Evolutionary conservation across 2,329 filamentous ascomycete species (phyloP), one percentile per base, ranked within the genome.

Genomic region (Exophiala viscosa): DNA sequence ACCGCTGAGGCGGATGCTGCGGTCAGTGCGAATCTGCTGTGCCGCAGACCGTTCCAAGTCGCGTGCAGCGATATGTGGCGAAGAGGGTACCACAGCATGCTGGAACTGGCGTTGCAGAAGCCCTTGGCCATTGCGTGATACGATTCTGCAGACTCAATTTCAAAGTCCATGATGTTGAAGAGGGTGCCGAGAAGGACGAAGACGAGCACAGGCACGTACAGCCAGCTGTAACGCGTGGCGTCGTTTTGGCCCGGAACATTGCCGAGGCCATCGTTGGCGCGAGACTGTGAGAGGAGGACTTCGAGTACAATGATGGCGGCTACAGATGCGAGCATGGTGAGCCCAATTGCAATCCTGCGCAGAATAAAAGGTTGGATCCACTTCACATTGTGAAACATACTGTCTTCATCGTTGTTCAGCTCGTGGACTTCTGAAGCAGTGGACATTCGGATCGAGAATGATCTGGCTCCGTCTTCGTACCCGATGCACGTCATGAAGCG

Each of bases 201-300:
- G 5, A 60, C 46, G 10, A 60, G 28, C 5, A 57, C 52, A 59
- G 50, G 66, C 9, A 66, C 57, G 33, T 67, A 67, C 6, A 57
- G 45, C 56, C 56, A 59, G n/a, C 46, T 50, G 33, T 59, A 59
- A 34, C 56, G 50, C 3, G 45, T 59, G n/a, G 45, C 41, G 20
- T 15, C 15, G 36, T 45, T n/a, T 48, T 20, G 11, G 43, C 46
- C 7, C 43, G 31, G 8, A 5, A 59, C 56, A 23, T 5, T 54
- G 8, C 45, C 56, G 11, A 59, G 46, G 28, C 56, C 56, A 15
- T 57, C 34, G 23, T 59, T 39, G 17, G 31, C 46, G 32, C 45
- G 49, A 10, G 56, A 59, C 34, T 48, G 35, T 11, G 53, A 55
- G n/a, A 53, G 35, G 10, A 59, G 33, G 15, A 52, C 44, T 36